Conservation (phyloP, 2,329 filamentous ascomycete species). For the Ceratocystis ficicola region DNA sequence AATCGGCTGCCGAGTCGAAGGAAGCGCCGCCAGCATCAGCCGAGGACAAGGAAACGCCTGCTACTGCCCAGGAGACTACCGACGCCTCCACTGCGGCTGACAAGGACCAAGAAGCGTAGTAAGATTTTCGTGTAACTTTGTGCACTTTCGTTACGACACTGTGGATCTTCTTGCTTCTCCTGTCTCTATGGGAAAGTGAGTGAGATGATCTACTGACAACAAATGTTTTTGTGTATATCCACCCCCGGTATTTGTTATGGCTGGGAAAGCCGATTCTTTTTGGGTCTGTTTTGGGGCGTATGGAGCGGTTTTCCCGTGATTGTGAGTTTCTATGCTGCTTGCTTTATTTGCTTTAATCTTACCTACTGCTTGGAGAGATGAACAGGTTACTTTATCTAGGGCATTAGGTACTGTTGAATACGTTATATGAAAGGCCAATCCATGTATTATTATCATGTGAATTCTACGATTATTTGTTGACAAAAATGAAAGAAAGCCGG, state of each 20-base stretch:
- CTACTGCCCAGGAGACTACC: background rate
- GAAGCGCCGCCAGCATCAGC: background rate
- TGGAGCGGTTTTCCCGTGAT: background rate
- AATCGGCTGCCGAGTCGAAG: background rate
- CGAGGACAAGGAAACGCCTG: background rate
- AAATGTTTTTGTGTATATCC: constrained; percentile 9
- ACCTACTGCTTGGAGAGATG: background rate
- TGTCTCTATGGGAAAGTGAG: background rate
- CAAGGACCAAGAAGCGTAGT: background rate
- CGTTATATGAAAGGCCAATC: background rate
- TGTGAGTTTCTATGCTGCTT: background rate
- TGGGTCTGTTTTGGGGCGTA: background rate
- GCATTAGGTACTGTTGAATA: background rate
- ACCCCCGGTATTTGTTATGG: constrained; percentile 2
- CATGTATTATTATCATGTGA: too few species aligned
- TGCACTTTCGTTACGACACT: background rate
- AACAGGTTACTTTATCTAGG: background rate
- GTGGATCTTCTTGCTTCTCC: background rate
- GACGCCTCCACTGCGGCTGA: background rate
- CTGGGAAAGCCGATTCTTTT: constrained; percentile 7
- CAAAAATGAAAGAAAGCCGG: too few species aligned
- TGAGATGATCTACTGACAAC: background rate
- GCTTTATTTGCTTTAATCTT: background rate
- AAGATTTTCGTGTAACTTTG: background rate
- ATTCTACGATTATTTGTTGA: too few species aligned